Conservation (phyloP, 768 basidiomycete genomes). For the Tylopilus felleus region DNA sequence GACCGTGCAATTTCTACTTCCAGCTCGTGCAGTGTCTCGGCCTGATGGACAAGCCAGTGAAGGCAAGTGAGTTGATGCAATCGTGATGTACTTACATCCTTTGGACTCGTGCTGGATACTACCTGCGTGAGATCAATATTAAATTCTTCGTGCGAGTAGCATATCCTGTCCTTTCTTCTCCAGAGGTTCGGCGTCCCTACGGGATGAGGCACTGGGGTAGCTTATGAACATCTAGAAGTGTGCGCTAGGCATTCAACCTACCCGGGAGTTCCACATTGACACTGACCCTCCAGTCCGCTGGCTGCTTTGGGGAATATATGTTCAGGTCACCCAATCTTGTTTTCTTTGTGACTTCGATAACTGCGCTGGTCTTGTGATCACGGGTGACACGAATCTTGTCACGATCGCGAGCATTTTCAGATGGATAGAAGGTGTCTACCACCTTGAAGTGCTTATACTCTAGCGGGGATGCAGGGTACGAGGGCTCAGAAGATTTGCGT, state of each 20-base stretch:
- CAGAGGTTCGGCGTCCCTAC: slow-evolving; percentile 57
- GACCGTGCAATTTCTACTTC: slow-evolving; percentile 85
- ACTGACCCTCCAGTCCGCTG: slow-evolving; percentile 90
- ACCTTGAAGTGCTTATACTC: slow-evolving; percentile 75
- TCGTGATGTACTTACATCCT: slow-evolving; percentile 40
- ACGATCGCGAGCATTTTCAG: slow-evolving; percentile 36
- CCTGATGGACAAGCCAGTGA: slow-evolving; percentile 31
- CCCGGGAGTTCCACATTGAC: slow-evolving; percentile 90
- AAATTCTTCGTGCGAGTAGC: slow-evolving; percentile 93
- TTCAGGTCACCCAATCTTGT: slow-evolving; percentile 84
- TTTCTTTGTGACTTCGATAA: slow-evolving; percentile 74
- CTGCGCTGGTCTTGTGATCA: slow-evolving; percentile 65
- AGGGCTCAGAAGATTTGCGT: slow-evolving; percentile 48
- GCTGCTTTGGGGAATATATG: slow-evolving; percentile 75
- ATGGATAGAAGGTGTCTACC: slow-evolving; percentile 72
- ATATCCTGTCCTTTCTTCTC: slow-evolving; percentile 85
- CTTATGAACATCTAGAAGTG: not conserved
- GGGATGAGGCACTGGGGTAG: slow-evolving; percentile 60
- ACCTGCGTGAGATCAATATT: slow-evolving; percentile 94
- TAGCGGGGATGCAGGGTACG: slow-evolving; percentile 55
- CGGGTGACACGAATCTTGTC: slow-evolving; percentile 81
- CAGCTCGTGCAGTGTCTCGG: slow-evolving; percentile 75
- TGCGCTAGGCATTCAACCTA: slow-evolving; percentile 36
- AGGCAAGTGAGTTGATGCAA: not conserved
- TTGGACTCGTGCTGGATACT: slow-evolving; percentile 47